A percentile compares a stretch with the other conserved stretches of the same genome.
Evolutionary conservation across 2,329 filamentous ascomycete species (phyloP).

Genomic region (Colletotrichum sp.): DNA sequence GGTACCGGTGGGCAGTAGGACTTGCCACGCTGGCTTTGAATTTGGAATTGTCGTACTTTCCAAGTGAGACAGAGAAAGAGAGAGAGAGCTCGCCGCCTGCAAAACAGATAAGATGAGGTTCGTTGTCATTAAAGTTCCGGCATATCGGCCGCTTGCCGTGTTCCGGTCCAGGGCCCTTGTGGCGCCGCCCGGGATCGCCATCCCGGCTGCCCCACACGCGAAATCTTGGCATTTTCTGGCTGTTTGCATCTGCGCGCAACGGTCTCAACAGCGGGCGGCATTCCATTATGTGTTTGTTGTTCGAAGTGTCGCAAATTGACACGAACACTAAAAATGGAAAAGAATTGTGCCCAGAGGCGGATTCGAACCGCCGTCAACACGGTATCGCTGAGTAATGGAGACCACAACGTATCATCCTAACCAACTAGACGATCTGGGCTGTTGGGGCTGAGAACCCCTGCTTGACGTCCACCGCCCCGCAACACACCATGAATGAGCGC

Average conservation of each 20-base stretch:
- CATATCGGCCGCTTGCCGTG: neutral
- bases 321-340: neutral
- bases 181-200: neutral
- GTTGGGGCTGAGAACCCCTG: neutral
- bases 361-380: slow-evolving; percentile 22
- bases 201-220: neutral
- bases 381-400: slow-evolving; percentile 9
- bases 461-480: neutral
- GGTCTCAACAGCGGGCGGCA: neutral
- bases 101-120: neutral
- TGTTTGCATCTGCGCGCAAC: neutral
- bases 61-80: too few relatives aligned
- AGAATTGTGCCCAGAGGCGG: slow-evolving; percentile 13
- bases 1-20: neutral
- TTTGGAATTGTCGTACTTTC: neutral
- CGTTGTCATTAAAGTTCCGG: neutral
- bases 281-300: fast-evolving
- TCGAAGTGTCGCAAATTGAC: too few relatives aligned
- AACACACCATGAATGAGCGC: neutral
- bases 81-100: neutral
- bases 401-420: slow-evolving; percentile 22
- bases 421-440: slow-evolving; percentile 21
- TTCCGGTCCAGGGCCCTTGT: neutral
- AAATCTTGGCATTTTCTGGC: neutral
- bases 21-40: neutral